A percentile compares a stretch with the other conserved stretches of the same genome.
These are phyloP conservation scores for Mortierella sp. DNA, from an alignment of 371 early-diverging fungal genomes.

Conservation along the genomic window DNA sequence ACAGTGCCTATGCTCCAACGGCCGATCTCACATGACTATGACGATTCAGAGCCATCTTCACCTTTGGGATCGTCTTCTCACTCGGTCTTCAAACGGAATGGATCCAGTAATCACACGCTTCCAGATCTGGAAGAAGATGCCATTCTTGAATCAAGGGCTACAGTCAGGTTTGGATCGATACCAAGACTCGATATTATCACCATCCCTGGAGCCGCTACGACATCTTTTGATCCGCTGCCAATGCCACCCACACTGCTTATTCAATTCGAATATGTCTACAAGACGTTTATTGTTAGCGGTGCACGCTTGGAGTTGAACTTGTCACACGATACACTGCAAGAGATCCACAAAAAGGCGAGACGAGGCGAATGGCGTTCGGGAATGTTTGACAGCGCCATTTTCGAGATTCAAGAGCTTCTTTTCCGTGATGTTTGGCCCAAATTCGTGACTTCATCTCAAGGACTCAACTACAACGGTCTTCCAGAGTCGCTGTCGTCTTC, in stretches of 20 bases:
- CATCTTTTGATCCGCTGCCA: slow-evolving; percentile 27
- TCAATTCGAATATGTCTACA: slow-evolving; percentile 53
- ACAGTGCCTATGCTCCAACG: slow-evolving; percentile 43
- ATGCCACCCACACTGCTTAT: slow-evolving; percentile 52
- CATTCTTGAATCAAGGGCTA: neutral
- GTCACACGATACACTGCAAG: slow-evolving; percentile 29
- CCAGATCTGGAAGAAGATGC: slow-evolving; percentile 28
- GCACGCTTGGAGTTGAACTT: slow-evolving; percentile 48
- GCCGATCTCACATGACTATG: slow-evolving; percentile 27
- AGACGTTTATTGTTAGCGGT: slow-evolving; percentile 37
- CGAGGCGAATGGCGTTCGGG: slow-evolving; percentile 43
- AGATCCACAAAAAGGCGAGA: slow-evolving; percentile 30
- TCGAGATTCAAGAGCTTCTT: slow-evolving; percentile 47
- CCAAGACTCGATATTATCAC: neutral
- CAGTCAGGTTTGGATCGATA: neutral
- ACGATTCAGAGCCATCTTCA: slow-evolving; percentile 50
- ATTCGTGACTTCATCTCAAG: slow-evolving; percentile 48
- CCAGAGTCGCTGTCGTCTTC: neutral
- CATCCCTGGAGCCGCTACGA: neutral
- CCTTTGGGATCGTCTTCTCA: slow-evolving; percentile 26
- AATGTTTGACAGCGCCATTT: slow-evolving; percentile 45
- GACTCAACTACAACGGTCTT: slow-evolving; percentile 17
- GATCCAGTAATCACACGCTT: slow-evolving; percentile 15
- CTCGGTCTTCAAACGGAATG: slow-evolving; percentile 15
- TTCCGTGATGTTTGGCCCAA: slow-evolving; percentile 57